Evolutionary conservation across 2,329 filamentous ascomycete species (phyloP).

Genomic region (Penicillium thymicola): DNA sequence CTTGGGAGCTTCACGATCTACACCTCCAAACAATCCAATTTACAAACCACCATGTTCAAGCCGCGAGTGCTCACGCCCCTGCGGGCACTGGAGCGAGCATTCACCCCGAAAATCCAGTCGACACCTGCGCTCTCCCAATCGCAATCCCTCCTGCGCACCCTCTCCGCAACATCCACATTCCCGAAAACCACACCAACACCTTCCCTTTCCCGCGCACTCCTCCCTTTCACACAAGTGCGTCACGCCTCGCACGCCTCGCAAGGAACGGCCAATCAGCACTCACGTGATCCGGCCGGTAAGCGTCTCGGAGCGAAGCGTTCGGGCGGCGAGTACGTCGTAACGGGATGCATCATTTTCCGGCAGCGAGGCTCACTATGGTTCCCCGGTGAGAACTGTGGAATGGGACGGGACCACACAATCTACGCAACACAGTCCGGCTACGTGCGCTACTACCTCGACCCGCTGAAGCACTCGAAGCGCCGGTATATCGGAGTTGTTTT

Average conservation of each 20-base stretch:
- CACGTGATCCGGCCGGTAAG: conserved; percentile 71
- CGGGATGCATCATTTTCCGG: conserved; percentile 97
- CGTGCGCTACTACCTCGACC: conserved; percentile 95
- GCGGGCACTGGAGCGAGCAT: conserved; percentile 37
- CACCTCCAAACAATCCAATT: conserved; percentile 12
- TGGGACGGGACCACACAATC: conserved; percentile 96
- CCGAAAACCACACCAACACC: conserved; percentile 25
- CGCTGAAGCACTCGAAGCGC: conserved; percentile 72
- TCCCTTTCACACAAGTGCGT: conserved; percentile 50
- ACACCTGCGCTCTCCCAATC: conserved; percentile 25
- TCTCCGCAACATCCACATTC: conserved; percentile 27
- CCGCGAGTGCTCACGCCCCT: conserved; percentile 41
- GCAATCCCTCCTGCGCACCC: conserved; percentile 30
- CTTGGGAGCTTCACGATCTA: conserved; percentile 21
- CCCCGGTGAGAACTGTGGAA: conserved; percentile 89
- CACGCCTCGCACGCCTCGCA: conserved; percentile 64
- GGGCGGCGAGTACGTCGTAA: conserved; percentile 88
- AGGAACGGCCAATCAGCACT: conserved; percentile 63
- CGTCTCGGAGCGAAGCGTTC: conserved; percentile 92
- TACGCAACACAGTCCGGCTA: conserved; percentile 82
- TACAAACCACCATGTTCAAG: conserved; percentile 41
- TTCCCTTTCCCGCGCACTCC: conserved; percentile 30
- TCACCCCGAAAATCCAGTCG: conserved; percentile 32
- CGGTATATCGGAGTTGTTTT: conserved; percentile 95
- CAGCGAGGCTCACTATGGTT: conserved; percentile 94